phyloP scores from a whole-genome alignment of 441 rosid species.

The Flueggea neowawraea region DNA sequence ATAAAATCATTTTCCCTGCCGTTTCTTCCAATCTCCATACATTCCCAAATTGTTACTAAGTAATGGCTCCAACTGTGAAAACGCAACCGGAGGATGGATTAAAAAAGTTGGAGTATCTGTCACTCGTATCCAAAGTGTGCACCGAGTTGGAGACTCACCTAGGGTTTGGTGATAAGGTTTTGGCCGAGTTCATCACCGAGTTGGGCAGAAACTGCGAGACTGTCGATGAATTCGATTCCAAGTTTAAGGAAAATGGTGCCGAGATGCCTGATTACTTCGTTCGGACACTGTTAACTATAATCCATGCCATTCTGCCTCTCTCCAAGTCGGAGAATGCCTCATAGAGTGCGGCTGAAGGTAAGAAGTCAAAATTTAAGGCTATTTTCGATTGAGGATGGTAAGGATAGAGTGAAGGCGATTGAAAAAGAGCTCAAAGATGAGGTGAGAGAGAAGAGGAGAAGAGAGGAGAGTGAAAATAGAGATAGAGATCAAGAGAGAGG shows the following conservation, averaged over 20 bases:
- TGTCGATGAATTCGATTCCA: constrained; percentile 48
- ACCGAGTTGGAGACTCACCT: constrained; percentile 66
- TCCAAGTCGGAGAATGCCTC: constrained; percentile 18
- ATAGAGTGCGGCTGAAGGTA: constrained; percentile 10
- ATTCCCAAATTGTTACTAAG: too few relatives aligned
- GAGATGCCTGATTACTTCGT: constrained; percentile 70
- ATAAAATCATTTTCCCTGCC: too few relatives aligned
- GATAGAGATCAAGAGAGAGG: constrained; percentile 4
- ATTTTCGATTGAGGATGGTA: constrained; percentile 57
- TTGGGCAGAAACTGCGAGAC: constrained; percentile 44
- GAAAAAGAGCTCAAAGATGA: constrained; percentile 58
- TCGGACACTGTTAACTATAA: constrained; percentile 42
- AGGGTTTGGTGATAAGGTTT: constrained; percentile 51
- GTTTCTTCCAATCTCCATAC: too few relatives aligned
- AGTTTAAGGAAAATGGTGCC: constrained; percentile 50
- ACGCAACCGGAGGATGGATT: constrained; percentile 26
- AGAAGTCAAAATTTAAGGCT: constrained; percentile 42
- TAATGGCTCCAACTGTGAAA: not conserved
- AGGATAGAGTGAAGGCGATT: constrained; percentile 56
- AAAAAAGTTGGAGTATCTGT: constrained; percentile 51
- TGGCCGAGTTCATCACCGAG: constrained; percentile 69
- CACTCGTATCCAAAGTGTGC: constrained; percentile 73
- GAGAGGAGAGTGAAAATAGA: constrained; percentile 25
- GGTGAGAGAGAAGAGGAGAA: constrained; percentile 28
- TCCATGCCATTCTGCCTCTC: constrained; percentile 59